phyloP scores from a whole-genome alignment of 2,329 filamentous ascomycete genomes.

The Xylaria sp. region DNA sequence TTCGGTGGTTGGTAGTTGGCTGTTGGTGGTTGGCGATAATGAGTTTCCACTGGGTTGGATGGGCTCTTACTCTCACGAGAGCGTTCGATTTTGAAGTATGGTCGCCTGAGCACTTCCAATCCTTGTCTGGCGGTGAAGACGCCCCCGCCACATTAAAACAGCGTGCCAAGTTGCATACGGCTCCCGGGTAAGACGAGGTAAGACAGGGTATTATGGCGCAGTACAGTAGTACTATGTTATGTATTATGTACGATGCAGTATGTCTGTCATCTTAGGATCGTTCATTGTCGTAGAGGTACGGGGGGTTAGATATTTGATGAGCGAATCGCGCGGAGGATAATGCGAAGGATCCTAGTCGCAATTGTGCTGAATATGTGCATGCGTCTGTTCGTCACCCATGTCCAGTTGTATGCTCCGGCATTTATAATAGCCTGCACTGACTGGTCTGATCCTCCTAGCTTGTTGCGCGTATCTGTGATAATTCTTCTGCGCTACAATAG shows the following conservation, averaged over 20 bases:
- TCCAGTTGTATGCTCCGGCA: neutral
- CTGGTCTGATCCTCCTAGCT: neutral
- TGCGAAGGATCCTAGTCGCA: neutral
- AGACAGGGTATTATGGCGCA: neutral
- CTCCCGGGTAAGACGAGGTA: conserved; percentile 10
- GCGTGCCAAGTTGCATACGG: conserved; percentile 19
- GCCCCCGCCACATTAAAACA: conserved; percentile 9
- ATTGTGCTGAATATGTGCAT: neutral
- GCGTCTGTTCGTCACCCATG: neutral
- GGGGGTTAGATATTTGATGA: conserved; percentile 16
- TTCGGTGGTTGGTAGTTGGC: neutral
- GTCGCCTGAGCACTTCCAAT: conserved; percentile 18
- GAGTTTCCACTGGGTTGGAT: neutral
- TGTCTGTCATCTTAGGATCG: conserved; percentile 19
- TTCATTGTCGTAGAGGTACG: neutral
- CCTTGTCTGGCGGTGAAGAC: conserved; percentile 28
- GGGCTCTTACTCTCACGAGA: conserved; percentile 23
- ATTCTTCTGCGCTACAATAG: no score
- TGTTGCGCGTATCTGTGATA: neutral
- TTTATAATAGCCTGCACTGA: neutral
- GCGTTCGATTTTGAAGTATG: conserved; percentile 17
- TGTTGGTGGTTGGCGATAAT: neutral
- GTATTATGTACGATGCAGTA: conserved; percentile 17
- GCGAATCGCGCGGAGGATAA: conserved; percentile 14
- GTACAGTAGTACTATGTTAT: neutral